Base-by-base conservation (phyloP, 768 basidiomycete species). In the Chlorophyllum brunneum region DNA sequence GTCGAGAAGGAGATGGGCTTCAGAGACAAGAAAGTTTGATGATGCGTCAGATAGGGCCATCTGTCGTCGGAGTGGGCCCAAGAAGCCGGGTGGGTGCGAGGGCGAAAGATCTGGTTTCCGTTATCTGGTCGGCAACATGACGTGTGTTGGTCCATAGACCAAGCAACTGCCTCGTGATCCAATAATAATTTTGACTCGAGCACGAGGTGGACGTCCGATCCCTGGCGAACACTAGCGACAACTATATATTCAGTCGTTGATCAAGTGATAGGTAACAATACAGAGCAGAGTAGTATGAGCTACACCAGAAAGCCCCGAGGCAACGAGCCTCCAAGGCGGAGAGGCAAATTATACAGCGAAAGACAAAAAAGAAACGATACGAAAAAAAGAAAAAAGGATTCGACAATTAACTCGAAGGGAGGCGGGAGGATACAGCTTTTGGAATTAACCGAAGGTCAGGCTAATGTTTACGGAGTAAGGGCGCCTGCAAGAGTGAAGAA, bases 1-100 rank as follows among this genome's bases (percentile, higher is more conserved):
- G 55, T 81, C 80, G 39, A 83, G 69, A 26, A 70, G 66, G 48
- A 93, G 80, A 54, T 91, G 83, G 0, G 85, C 80, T 65, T 88
- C 86, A 11, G 89, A 76, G 50, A 88, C 72, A 56, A 92, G 79
- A 59, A 89, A 83, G 58, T 86, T 83, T 9, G 70, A 68, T 9
- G 70, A 68, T 43, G 67, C 55, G 43, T 72, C 67, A 50, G 64
- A 29, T 38, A 45, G 34, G 23, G 39, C 49, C 54, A 54, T 58
- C 15, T n/a, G n/a, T n/a, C n/a, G 51, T 45, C 13, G 24, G 29
- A 16, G 40, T 13, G 26, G 30, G 11, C 16, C 34, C 5, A 34
- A 33, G 29, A 26, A 23, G 16, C 10, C 18, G 22, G 16, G 15
- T 48, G 34, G 16, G 13, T 24, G 23, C 22, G 9, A 24, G 23